Base-by-base conservation (phyloP, 75 land plant genomes). In the Cryptomeria japonica region DNA sequence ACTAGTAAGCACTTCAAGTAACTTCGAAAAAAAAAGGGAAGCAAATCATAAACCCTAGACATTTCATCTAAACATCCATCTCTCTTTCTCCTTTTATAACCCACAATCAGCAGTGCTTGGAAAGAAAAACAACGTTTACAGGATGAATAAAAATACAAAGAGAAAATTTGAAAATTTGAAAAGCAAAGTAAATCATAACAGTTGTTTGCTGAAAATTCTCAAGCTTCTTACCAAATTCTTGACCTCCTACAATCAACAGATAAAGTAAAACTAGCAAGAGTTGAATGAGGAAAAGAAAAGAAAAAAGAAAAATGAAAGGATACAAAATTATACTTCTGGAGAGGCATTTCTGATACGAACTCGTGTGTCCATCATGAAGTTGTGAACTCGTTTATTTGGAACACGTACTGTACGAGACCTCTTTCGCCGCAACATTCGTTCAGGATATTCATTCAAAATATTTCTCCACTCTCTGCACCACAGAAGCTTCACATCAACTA, bases 371-470 rank as follows among this genome's bases (percentile, higher is more conserved):
- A 93, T 89, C 93, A 95, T 79, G 70, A 97, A 96, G 16, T 97
- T 95, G 41, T 96, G 94, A 42, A 94, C 88, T 39, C 96, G 92
- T 87, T 94, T 97, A 82, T 90, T 97, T 42, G 93, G 94, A 80
- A 92, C 90, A 61, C n/a, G n/a, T n/a, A n/a, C n/a, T 55, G 87
- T 42, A 86, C 96, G 90, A 61, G 93, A 90, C 34, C 99, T 91
- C 89, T 96, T 97, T 82, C 89, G 90, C 41, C 87, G 38, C 96
- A 91, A 55, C 89, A 93, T 90, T 90, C 91, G 86, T 42, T 86
- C 88, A 72, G 91, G 91, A 68, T 44, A 93, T 76, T 92, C 92
- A 47, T 93, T 85, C 72, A 95, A 89, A 68, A 70, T 83, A 80
- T 90, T 91, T 16, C 72, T 58, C 6, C 97, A 88, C 22, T 94